A percentile compares a stretch with the other conserved stretches of the same genome.
These are phyloP conservation scores for Populus hybrid DNA, from an alignment of 441 rosid genomes.

Conservation along the genomic window DNA sequence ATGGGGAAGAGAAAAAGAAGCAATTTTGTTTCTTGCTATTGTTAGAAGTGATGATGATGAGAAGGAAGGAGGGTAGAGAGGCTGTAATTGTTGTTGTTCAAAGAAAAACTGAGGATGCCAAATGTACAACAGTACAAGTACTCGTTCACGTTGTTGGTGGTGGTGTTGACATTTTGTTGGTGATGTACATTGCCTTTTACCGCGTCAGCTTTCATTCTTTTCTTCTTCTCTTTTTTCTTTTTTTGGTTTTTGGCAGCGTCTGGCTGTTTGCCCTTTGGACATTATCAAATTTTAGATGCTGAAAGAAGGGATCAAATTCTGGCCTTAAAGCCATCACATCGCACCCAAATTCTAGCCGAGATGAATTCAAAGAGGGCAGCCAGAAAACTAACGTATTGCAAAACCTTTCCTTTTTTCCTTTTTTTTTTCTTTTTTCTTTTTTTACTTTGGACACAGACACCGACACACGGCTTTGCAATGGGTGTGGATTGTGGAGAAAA, in stretches of 20 bases:
- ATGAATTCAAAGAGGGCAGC: neutral
- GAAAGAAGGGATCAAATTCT: neutral
- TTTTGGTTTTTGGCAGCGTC: neutral
- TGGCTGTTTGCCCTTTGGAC: neutral
- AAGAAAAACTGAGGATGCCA: conserved; percentile 36
- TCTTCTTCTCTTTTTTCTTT: too few species aligned
- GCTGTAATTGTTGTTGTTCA: conserved; percentile 11
- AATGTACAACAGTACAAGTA: conserved; percentile 15
- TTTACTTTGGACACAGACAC: too few species aligned
- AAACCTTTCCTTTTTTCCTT: neutral
- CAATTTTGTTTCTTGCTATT: conserved; percentile 3
- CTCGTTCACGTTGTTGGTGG: conserved; percentile 12
- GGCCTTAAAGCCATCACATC: neutral
- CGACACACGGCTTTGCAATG: too few species aligned
- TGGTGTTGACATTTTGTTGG: conserved; percentile 15
- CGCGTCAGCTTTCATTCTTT: neutral
- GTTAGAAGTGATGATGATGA: neutral
- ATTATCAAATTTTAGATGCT: neutral
- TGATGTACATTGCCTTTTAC: neutral
- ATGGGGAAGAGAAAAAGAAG: conserved; percentile 6
- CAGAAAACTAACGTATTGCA: neutral
- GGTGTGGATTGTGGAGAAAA: too few species aligned
- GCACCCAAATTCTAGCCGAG: neutral
- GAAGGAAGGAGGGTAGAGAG: conserved; percentile 18
- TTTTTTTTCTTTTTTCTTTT: too few species aligned